These are phyloP conservation scores for Taphrina confusa DNA, from an alignment of 1,139 yeast genomes.

Conservation along the genomic window DNA sequence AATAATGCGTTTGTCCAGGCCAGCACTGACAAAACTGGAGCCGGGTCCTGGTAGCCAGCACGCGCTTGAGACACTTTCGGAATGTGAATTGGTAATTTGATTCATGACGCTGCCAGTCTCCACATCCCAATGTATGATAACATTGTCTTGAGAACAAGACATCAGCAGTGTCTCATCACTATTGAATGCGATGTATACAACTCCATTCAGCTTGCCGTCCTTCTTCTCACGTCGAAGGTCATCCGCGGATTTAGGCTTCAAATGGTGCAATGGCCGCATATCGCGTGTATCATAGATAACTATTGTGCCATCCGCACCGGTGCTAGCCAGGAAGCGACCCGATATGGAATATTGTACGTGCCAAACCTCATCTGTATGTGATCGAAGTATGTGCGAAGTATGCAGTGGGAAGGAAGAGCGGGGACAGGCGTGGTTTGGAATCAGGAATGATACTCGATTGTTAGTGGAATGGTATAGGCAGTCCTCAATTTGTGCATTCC, in stretches of 20 bases:
- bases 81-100: conserved; percentile 42
- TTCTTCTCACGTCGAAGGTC: conserved; percentile 42
- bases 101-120: conserved; percentile 45
- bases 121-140: conserved; percentile 67
- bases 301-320: conserved; percentile 68
- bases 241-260: conserved; percentile 46
- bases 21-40: conserved; percentile 67
- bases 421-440: conserved; percentile 46
- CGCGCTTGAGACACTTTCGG: conserved; percentile 59
- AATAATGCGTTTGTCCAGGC: conserved; percentile 72
- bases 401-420: conserved; percentile 55
- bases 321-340: conserved; percentile 74
- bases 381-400: conserved; percentile 49
- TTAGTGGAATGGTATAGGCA: conserved; percentile 48
- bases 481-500: conserved; percentile 52
- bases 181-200: conserved; percentile 73
- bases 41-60: conserved; percentile 63
- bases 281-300: conserved; percentile 66
- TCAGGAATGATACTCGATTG: conserved; percentile 42
- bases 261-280: conserved; percentile 46
- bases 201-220: conserved; percentile 59
- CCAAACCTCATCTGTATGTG: conserved; percentile 82
- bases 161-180: conserved; percentile 66
- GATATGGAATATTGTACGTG: conserved; percentile 72
- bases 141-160: conserved; percentile 64